Evolutionary conservation across 2,329 filamentous ascomycete species (phyloP).

Genomic region (Nemania abortiva): DNA sequence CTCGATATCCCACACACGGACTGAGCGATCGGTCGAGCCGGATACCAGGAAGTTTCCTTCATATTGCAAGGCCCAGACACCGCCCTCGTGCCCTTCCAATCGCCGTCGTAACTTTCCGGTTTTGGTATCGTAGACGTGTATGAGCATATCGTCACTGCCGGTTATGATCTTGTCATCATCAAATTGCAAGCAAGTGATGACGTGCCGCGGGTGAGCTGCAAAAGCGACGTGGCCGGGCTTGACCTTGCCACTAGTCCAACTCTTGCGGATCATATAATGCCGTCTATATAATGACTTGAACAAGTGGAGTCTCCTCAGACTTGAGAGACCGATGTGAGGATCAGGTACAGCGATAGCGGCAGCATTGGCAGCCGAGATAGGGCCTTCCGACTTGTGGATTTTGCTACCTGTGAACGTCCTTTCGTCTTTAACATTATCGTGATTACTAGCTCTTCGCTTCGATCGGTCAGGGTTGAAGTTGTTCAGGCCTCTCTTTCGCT

Average conservation of each 20-base stretch:
- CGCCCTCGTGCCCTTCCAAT: constrained; percentile 93
- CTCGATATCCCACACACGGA: constrained; percentile 99
- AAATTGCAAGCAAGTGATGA: constrained; percentile 97
- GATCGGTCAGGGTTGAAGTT: constrained; percentile 62
- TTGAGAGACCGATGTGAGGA: constrained; percentile 81
- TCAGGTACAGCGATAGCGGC: constrained; percentile 86
- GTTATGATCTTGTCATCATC: constrained; percentile 98
- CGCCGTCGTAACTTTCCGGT: constrained; percentile 86
- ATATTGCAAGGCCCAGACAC: constrained; percentile 97
- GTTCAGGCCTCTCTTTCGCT: constrained; percentile 67
- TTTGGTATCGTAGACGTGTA: constrained; percentile 98
- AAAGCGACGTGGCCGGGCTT: constrained; percentile 94
- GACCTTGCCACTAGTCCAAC: constrained; percentile 88
- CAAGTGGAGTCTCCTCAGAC: constrained; percentile 85
- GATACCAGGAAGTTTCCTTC: constrained; percentile 95
- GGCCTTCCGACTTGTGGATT: constrained; percentile 78
- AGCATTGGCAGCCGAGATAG: constrained; percentile 85
- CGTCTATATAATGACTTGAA: constrained; percentile 97
- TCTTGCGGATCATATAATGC: constrained; percentile 88
- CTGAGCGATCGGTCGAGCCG: constrained; percentile 93
- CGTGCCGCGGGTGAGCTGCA: constrained; percentile 93
- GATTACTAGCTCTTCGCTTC: constrained; percentile 65
- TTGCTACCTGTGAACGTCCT: constrained; percentile 56
- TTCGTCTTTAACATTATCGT: constrained; percentile 61
- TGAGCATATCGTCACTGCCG: constrained; percentile 96